Base-by-base conservation (phyloP, 805 yeast genomes). In the Candida insectalens region DNA sequence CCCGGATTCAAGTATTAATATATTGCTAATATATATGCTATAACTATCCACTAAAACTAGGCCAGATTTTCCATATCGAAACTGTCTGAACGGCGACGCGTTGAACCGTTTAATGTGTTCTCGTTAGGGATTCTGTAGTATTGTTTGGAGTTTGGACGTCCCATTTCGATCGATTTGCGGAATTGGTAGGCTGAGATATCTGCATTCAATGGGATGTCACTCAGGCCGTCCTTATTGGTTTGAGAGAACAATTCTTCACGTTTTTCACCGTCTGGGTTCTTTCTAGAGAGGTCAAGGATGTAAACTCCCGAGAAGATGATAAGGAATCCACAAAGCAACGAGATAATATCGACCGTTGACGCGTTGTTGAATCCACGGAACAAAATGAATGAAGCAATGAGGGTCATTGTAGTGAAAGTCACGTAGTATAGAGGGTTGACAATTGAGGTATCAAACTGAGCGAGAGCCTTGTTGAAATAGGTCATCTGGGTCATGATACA, bases 401-500 rank as follows among this genome's bases (percentile, higher is more conserved):
- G 66, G 0, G 95, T 87, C 33, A 82, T 83, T 0, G 95, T 84
- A 25, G 96, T 85, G 62, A 85, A 87, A 1, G 94, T 77, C 35
- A 85, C 96, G 51, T 87, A 85, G 61, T 85, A 85, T 40, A 85
- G 64, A 21, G 95, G 95, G 56, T 85, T 85, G 36, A 85, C 95
- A 45, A 85, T 83, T 0, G 94, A 82, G 5, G 95, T 85, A 54
- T 87, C 95, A 49, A 85, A 85, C 56, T 83, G 95, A 47, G 88
- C 95, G 50, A 85, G 67, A 0, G 95, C 95, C 63, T 83, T 87
- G 67, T 85, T 85, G 66, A 85, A 83, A 55, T 83, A 85, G 62
- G 83, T 85, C 95, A 85, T 85, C 59, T 85, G 96, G 5, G 94
- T 83, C 47, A 82, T 49, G 45, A 85, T 87, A 59, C 95, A 85